Percentiles rank a stretch among this genome's conserved stretches.
These are phyloP conservation scores for Mycocentrospora acerina DNA, from an alignment of 2,329 filamentous ascomycete genomes.

Conservation along the genomic window DNA sequence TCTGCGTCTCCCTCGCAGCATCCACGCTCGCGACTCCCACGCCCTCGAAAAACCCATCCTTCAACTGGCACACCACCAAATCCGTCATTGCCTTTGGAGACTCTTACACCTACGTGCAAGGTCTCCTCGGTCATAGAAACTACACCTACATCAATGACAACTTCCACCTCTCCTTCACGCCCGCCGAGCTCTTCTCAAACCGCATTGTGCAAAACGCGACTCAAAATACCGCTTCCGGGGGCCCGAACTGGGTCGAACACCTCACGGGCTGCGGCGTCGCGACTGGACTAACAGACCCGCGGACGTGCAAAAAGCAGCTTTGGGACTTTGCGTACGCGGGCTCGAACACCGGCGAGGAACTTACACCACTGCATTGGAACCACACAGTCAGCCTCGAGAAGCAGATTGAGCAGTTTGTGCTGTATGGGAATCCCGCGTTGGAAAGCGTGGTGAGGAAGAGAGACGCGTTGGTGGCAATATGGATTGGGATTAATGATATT, in stretches of 20 bases:
- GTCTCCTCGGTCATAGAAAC: conserved; percentile 52
- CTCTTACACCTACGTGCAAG: conserved; percentile 57
- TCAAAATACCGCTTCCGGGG: conserved; percentile 49
- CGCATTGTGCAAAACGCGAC: conserved; percentile 57
- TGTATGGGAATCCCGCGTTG: conserved; percentile 49
- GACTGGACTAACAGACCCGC: conserved; percentile 47
- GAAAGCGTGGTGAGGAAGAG: conserved; percentile 33
- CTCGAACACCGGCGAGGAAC: conserved; percentile 46
- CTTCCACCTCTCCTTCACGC: conserved; percentile 50
- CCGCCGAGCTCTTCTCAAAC: conserved; percentile 48
- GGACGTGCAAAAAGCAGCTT: conserved; percentile 50
- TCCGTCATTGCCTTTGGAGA: conserved; percentile 51
- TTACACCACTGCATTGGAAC: conserved; percentile 54
- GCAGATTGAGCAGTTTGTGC: conserved; percentile 53
- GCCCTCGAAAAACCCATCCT: background rate
- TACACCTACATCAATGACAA: conserved; percentile 59
- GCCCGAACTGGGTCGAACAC: conserved; percentile 58
- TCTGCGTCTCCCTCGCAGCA: conserved; percentile 3
- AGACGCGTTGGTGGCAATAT: conserved; percentile 52
- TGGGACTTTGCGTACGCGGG: conserved; percentile 62
- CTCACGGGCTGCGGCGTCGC: conserved; percentile 54
- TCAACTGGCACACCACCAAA: conserved; percentile 21
- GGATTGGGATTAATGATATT: conserved; percentile 62
- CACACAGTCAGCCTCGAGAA: conserved; percentile 53
- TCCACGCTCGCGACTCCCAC: conserved; percentile 3